Evolutionary conservation across 306 rosid species (phyloP).

Genomic region (Astragalus membranaceus): DNA sequence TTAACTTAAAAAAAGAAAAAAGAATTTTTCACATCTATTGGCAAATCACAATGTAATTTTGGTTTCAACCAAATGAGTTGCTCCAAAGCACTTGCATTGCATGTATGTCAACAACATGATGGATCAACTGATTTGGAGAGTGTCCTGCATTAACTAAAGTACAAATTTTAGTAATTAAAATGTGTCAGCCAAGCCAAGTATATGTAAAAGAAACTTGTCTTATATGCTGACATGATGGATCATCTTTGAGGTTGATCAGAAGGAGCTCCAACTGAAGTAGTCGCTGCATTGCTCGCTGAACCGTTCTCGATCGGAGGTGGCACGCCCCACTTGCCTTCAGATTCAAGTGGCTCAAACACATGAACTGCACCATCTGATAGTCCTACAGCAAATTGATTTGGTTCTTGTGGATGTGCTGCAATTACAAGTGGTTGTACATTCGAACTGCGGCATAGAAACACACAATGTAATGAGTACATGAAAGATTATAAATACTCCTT

Average conservation of each 20-base stretch:
- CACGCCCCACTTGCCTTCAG: constrained; percentile 92
- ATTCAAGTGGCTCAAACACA: constrained; percentile 87
- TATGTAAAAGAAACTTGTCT: constrained; percentile 75
- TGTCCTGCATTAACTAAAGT: constrained; percentile 20
- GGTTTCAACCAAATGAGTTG: constrained; percentile 24
- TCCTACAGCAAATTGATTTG: no score
- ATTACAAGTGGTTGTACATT: no score
- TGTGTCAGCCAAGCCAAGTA: constrained; percentile 24
- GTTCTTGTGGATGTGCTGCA: no score
- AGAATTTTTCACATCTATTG: constrained; percentile 21
- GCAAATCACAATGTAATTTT: constrained; percentile 24
- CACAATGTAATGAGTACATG: neutral
- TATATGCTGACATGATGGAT: constrained; percentile 16
- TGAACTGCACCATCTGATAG: constrained; percentile 90
- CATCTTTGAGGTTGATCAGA: constrained; percentile 92
- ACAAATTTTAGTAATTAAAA: constrained; percentile 20
- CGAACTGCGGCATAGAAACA: constrained; percentile 36
- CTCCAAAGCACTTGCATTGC: constrained; percentile 12
- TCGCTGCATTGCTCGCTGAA: constrained; percentile 62
- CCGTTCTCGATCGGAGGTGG: constrained; percentile 83
- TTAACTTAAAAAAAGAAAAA: neutral
- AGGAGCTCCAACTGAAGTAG: constrained; percentile 67
- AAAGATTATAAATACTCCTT: no score
- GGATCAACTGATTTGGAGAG: no score
- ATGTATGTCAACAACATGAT: constrained; percentile 1